Evolutionary conservation across 2,329 filamentous ascomycete species (phyloP).

Genomic region (Penicillium sp.): DNA sequence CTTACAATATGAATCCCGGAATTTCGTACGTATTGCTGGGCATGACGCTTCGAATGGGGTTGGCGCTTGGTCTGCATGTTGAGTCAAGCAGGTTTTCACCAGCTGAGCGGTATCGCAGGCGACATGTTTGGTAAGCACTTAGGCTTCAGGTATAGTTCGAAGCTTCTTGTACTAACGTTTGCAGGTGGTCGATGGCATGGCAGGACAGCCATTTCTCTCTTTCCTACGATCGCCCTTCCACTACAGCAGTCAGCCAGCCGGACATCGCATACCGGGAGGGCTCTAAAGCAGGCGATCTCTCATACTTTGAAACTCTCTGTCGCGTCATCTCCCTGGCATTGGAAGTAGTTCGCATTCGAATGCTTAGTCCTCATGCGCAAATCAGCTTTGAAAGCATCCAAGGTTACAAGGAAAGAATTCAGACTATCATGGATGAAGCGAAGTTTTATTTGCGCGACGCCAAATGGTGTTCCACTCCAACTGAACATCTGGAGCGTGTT

Average conservation of each 20-base stretch:
- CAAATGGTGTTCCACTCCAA: constrained; percentile 41
- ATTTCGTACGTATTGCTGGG: constrained; percentile 63
- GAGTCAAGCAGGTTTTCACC: constrained; percentile 56
- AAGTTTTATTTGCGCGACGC: constrained; percentile 58
- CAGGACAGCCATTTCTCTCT: constrained; percentile 65
- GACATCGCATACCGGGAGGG: constrained; percentile 52
- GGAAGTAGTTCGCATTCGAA: constrained; percentile 61
- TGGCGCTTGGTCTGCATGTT: constrained; percentile 61
- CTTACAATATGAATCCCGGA: constrained; percentile 65
- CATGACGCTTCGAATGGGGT: constrained; percentile 60
- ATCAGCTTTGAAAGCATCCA: constrained; percentile 57
- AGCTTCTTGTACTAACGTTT: not conserved
- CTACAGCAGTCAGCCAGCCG: constrained; percentile 54
- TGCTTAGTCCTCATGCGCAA: constrained; percentile 54
- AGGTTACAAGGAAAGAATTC: constrained; percentile 58
- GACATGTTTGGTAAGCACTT: constrained; percentile 44
- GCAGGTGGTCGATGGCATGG: constrained; percentile 64
- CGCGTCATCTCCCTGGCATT: constrained; percentile 55
- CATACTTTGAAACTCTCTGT: constrained; percentile 61
- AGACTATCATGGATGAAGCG: constrained; percentile 59
- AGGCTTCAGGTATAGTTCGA: not conserved
- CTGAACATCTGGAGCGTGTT: constrained; percentile 60
- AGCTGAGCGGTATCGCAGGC: constrained; percentile 47
- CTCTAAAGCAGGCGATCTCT: constrained; percentile 50
- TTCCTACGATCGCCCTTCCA: constrained; percentile 61